Evolutionary conservation across 2,329 filamentous ascomycete species (phyloP), one percentile per base, ranked within the genome.

Genomic region (Sporothrix brasiliensis): DNA sequence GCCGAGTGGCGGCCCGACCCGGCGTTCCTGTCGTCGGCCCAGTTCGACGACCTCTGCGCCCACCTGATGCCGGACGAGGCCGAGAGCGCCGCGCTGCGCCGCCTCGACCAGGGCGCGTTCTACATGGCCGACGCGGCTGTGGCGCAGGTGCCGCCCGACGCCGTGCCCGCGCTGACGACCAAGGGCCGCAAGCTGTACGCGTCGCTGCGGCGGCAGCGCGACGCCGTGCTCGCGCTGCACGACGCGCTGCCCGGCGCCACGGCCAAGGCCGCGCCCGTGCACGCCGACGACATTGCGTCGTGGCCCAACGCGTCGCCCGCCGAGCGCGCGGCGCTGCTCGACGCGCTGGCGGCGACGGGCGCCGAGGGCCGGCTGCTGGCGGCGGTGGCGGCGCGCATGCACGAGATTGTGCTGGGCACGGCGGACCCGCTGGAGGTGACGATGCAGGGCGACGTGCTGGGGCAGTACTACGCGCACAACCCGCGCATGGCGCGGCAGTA

Each of bases 351-450:
- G 2, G 21, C 41, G 14, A 50, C 70, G 1, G 73, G 71, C 16
- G 71, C 72, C 24, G 73, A 74, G 58, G 72, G 73, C 47, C 70
- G 69, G 4, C 69, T 74, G 44, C 52, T 74, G 30, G 66, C 65
- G 1, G 66, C 71, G 3, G 71, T 74, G 47, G 21, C 70, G 14
- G 54, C 44, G 7, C 60, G 70, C 19, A 72, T 79, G 61, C 47
- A 72, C 9, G 53, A 69, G 24, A 78, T 79, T 21, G 71, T 79
- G 16, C 58, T 71, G n/a, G 75, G 74, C 11, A 68, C 73, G 9
- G 71, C 75, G 41, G 76, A 77, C 65, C 76, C 77, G 3, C 72
- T 79, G 5, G 74, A 76, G 39, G 73, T 78, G 21, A 75, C 77
- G 2, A 77, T 78, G 73, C 70, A 74, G 41, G 72, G 74, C 49